These are phyloP conservation scores for Guadua angustifolia DNA, from an alignment of 176 grass and related monocot genomes.

Conservation along the genomic window DNA sequence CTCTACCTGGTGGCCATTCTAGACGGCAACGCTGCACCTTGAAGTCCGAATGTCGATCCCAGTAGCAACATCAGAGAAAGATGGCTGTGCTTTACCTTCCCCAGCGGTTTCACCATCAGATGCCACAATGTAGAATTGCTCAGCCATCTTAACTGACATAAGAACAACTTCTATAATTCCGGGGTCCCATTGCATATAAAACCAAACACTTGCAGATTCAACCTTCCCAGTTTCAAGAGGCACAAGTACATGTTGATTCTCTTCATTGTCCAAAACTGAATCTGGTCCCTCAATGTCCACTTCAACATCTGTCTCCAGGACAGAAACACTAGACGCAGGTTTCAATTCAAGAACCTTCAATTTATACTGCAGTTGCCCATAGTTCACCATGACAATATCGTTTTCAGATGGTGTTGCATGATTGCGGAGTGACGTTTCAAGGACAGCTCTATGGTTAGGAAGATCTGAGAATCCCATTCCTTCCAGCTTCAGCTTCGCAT, in stretches of 20 bases:
- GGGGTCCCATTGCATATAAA: too few relatives aligned
- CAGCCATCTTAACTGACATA: too few relatives aligned
- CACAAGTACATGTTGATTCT: conserved; percentile 72
- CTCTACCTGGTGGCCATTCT: too few relatives aligned
- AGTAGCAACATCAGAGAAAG: too few relatives aligned
- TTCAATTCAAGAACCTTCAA: conserved; percentile 85
- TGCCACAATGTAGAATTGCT: too few relatives aligned
- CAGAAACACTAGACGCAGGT: conserved; percentile 85
- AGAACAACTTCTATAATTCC: too few relatives aligned
- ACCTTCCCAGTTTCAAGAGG: conserved; percentile 68
- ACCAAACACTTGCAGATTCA: too few relatives aligned
- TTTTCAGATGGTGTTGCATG: conserved; percentile 87
- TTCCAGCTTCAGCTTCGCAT: conserved; percentile 83
- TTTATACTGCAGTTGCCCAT: conserved; percentile 70
- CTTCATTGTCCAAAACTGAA: conserved; percentile 52
- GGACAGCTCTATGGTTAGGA: conserved; percentile 91
- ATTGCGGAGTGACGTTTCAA: conserved; percentile 87
- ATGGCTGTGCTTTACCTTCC: too few relatives aligned
- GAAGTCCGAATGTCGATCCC: too few relatives aligned
- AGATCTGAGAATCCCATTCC: conserved; percentile 84
- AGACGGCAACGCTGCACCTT: too few relatives aligned
- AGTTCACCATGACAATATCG: conserved; percentile 69
- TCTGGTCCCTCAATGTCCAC: conserved; percentile 81
- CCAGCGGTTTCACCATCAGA: too few relatives aligned
- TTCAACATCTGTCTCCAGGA: conserved; percentile 97